phyloP scores from a whole-genome alignment of 805 yeast species.

The Ogataea thermomethanolica region DNA sequence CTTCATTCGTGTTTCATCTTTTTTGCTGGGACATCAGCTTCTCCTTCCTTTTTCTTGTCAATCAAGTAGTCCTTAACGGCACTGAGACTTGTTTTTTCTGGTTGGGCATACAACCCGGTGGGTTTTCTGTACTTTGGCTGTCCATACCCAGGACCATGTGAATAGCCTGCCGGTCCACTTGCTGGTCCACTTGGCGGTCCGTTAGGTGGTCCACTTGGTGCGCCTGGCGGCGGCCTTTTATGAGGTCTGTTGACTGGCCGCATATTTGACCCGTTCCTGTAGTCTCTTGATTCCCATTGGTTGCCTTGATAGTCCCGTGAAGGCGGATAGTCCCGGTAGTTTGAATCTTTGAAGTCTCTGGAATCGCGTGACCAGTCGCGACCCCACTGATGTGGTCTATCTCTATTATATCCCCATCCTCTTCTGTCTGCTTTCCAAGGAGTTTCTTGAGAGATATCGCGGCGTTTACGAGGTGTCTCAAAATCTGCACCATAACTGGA shows the following conservation, averaged over 20 bases:
- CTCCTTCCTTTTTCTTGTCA: slow-evolving; percentile 16
- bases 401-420: slow-evolving; percentile 2
- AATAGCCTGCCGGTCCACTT: neutral
- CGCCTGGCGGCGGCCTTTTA: neutral
- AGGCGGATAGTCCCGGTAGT: too few species aligned
- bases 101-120: slow-evolving; percentile 12
- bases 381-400: neutral
- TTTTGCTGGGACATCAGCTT: slow-evolving; percentile 9
- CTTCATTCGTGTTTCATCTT: slow-evolving; percentile 10
- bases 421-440: slow-evolving; percentile 6
- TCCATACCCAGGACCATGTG: neutral
- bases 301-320: neutral
- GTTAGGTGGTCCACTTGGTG: neutral
- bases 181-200: neutral
- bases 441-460: slow-evolving; percentile 7
- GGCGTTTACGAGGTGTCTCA: slow-evolving; percentile 8
- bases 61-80: slow-evolving; percentile 18
- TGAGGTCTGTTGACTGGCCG: neutral
- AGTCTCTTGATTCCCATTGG: slow-evolving; percentile 1
- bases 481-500: slow-evolving; percentile 17
- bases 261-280: neutral
- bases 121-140: slow-evolving; percentile 5
- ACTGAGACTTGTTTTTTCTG: slow-evolving; percentile 17
- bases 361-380: slow-evolving; percentile 3
- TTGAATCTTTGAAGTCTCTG: neutral